These are phyloP conservation scores for Solanum tacnaense DNA, from an alignment of 257 asterid genomes.

Conservation along the genomic window DNA sequence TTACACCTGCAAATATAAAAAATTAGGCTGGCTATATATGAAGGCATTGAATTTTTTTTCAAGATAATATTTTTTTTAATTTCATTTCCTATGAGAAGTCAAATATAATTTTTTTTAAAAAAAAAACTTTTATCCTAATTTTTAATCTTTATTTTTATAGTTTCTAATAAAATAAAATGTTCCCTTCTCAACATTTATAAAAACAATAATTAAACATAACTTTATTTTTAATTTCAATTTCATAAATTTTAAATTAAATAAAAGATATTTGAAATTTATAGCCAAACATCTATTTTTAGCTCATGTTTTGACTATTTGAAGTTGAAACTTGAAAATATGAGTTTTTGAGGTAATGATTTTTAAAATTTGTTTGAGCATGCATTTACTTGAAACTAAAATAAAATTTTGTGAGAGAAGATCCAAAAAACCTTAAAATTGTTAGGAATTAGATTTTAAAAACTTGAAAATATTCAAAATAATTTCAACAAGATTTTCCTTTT, in stretches of 20 bases:
- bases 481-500: neutral
- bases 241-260: no score
- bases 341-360: neutral
- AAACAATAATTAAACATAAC: neutral
- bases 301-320: neutral
- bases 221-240: no score
- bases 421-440: neutral
- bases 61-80: no score
- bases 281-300: neutral
- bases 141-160: neutral
- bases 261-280: neutral
- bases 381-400: neutral
- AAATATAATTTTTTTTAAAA: no score
- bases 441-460: neutral
- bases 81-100: neutral
- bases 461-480: no score
- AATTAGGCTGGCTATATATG: neutral
- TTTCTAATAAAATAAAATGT: neutral
- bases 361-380: no score
- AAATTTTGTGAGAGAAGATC: neutral
- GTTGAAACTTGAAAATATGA: neutral
- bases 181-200: no score
- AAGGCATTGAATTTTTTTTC: neutral
- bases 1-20: no score
- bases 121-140: no score